Evolutionary conservation across 1,284 basidiomycete species (phyloP), one percentile per base, ranked within the genome.

Genomic region (Malassezia dermatis): DNA sequence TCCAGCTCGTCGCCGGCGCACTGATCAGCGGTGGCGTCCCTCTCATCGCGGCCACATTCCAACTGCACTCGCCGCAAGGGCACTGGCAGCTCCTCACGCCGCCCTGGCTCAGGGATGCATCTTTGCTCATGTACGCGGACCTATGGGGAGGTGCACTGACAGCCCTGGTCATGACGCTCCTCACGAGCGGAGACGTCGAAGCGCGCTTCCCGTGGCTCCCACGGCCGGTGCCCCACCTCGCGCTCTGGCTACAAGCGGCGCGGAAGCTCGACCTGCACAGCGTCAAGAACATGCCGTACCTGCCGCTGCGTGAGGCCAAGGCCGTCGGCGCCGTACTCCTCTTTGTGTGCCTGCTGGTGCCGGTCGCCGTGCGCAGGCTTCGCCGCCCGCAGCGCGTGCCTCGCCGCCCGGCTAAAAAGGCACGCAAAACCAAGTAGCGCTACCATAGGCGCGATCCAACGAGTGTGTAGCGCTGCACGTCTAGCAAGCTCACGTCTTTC

Each of bases 401-500:
- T 12, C 26, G 32, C 32, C 37, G 37, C 15, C 44, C 43, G 34
- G n/a, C 44, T 31, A 24, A 39, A 30, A 30, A 53, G 48, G 47
- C 27, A 48, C 37, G 37, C 37, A 39, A 39, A 8, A 21, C 37
- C 17, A 39, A 19, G 17, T 39, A 39, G 37, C 15, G 19, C 19
- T 58, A 71, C 69, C 68, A 73, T 35, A 73, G 65, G 32, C 70
- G 61, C 19, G 64, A 67, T 8, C 67, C 64, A 11, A 67, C 62
- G 58, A 73, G 67, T n/a, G 65, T 59, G 42, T 71, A 73, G 13
- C 71, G 64, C 42, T 63, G 61, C 42, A 73, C 66, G 37, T 73
- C 71, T 57, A 70, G 62, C 12, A 73, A 48, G 30, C 59, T 62
- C 8, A 48, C 59, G 7, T 40, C 46, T 40, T 61, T 61, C 11